Evolutionary conservation across 441 rosid genomes (phyloP), one percentile per base, ranked within the genome.

Genomic region (Biscutella laevigata): DNA sequence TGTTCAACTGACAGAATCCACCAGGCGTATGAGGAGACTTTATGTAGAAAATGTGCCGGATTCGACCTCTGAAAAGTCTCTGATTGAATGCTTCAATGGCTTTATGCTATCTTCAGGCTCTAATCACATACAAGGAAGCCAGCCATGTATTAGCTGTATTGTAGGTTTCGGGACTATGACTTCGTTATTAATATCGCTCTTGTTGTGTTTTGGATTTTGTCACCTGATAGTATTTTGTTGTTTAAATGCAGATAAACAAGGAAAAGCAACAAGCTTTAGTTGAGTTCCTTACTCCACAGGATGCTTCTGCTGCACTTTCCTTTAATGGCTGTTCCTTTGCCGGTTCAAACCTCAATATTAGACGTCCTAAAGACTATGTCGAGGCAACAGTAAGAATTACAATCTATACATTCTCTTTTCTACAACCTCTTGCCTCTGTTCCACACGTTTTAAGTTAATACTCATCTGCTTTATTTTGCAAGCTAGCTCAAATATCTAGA

Each of bases 251-350:
- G 98, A 79, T 83, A 36, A 78, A 85, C 76, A 82, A 75, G 67
- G 96, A 81, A 61, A 88, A 82, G 71, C 42, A 76, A 10, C 96
- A 83, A 72, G 98, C 95, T 20, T 62, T 92, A 63, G 78, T 88
- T 35, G 98, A 92, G 71, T 88, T 92, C 77, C 91, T 88, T 53
- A 88, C 96, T 15, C 91, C 95, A 6, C 83, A 83, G 71, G 95
- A 92, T 80, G 94, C 96, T 41, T 77, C 94, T 46, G 77, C 89
- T 66, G 96, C 96, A 52, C 87, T 88, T 67, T 82, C 78, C 54
- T 74, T 78, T 54, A 83, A 88, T 73, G 94, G 96, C 53, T 48
- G 61, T 61, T 69, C 56, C 51, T 77, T 86, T 62, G 78, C 57
- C 46, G 94, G 83, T 33, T 76, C 84, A 52, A 50, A 63, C 58